Percentiles rank a stretch among this genome's conserved stretches.
Evolutionary conservation across 2,329 filamentous ascomycete genomes (phyloP).

Genomic region (Botrytis elliptica): DNA sequence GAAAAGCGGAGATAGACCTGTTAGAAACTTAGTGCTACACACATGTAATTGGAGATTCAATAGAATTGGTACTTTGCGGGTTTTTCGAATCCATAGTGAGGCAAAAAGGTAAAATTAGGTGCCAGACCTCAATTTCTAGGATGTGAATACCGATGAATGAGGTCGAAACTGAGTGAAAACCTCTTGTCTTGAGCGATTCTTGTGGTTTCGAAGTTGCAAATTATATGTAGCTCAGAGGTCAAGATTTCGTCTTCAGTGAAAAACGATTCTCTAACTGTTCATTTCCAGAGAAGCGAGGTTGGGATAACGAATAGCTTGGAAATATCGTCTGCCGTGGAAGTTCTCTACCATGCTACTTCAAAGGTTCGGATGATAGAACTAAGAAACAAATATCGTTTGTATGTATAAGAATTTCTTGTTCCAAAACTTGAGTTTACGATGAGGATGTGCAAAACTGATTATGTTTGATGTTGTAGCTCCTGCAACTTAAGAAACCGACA

Average conservation of each 20-base stretch:
- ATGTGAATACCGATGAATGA: neutral
- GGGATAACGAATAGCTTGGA: neutral
- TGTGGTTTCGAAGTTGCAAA: neutral
- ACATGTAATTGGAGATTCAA: neutral
- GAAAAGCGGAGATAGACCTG: neutral
- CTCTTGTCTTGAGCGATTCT: neutral
- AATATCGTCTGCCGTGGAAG: neutral
- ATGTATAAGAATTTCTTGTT: neutral
- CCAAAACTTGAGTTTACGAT: neutral
- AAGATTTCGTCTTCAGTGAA: neutral
- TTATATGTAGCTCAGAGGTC: neutral
- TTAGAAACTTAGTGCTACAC: neutral
- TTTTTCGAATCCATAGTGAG: neutral
- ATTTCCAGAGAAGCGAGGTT: neutral
- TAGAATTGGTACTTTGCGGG: neutral
- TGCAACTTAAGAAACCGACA: neutral
- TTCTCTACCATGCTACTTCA: neutral
- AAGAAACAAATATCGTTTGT: neutral
- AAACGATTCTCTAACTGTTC: neutral
- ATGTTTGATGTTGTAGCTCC: neutral
- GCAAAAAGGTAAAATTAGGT: neutral
- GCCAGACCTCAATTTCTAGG: neutral
- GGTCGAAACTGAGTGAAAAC: too few relatives aligned
- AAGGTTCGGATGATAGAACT: neutral
- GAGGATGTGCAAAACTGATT: neutral